Conservation (phyloP, 2,329 filamentous ascomycete species). For the Elsinoe fawcettii region DNA sequence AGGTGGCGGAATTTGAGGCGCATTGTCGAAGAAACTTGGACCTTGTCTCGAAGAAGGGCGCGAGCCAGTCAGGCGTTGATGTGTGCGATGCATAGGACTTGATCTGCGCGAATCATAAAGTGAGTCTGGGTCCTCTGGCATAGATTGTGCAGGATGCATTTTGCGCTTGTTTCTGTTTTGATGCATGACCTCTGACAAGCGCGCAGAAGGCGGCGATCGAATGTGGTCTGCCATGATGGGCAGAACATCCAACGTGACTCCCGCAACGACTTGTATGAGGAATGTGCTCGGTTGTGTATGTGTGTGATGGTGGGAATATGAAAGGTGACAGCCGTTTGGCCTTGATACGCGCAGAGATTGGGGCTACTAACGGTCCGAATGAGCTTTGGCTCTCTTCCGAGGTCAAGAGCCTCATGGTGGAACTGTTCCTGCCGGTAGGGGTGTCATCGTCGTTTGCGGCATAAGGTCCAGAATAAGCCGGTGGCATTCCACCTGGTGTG, state of each 20-base stretch:
- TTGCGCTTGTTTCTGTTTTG: constrained; percentile 24
- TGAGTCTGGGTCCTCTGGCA: constrained; percentile 23
- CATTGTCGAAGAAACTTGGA: constrained; percentile 42
- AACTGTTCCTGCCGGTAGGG: constrained; percentile 33
- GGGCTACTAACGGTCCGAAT: constrained; percentile 38
- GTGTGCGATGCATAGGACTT: constrained; percentile 39
- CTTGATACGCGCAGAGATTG: constrained; percentile 24
- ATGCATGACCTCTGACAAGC: constrained; percentile 28
- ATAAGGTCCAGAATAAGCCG: constrained; percentile 37
- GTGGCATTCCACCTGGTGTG: constrained; percentile 28
- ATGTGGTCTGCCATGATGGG: constrained; percentile 19
- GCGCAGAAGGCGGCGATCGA: constrained; percentile 22
- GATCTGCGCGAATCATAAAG: constrained; percentile 33
- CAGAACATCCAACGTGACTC: not conserved
- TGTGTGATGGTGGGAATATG: not conserved
- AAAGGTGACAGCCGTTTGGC: not conserved
- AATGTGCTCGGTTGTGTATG: constrained; percentile 7
- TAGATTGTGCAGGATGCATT: constrained; percentile 5
- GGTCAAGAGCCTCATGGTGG: constrained; percentile 45
- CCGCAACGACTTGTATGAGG: not conserved
- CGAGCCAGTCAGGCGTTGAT: constrained; percentile 41
- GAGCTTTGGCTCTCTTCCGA: constrained; percentile 37
- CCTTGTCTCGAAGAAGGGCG: constrained; percentile 40
- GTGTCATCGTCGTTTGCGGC: constrained; percentile 30
- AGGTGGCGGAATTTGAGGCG: constrained; percentile 47